Evolutionary conservation across 2,329 filamentous ascomycete species (phyloP).

Genomic region (Scedosporium boydii): DNA sequence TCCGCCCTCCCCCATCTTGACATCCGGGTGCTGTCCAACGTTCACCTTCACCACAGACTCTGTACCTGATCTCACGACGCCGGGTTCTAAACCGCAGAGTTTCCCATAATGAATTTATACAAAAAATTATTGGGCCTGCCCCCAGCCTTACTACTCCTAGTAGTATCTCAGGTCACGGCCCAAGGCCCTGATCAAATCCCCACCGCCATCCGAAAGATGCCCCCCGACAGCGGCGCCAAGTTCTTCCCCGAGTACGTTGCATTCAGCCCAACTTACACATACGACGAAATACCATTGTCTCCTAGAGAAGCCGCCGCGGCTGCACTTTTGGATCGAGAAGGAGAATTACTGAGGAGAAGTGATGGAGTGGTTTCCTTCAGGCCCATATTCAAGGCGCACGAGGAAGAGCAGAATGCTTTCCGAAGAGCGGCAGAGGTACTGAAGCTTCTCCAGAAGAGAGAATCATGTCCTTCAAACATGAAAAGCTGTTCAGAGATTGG

Average conservation of each 20-base stretch:
- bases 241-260: constrained; percentile 60
- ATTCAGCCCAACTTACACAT: constrained; percentile 22
- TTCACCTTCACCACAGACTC: background rate
- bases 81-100: background rate
- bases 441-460: constrained; percentile 42
- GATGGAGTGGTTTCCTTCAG: constrained; percentile 21
- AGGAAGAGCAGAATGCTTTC: constrained; percentile 19
- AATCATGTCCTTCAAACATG: constrained; percentile 61
- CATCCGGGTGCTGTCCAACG: background rate
- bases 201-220: constrained; percentile 63
- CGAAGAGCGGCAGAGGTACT: constrained; percentile 37
- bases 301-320: constrained; percentile 21
- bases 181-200: constrained; percentile 24
- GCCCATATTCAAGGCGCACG: constrained; percentile 43
- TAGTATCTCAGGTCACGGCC: constrained; percentile 3
- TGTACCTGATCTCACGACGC: background rate
- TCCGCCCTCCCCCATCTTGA: too few relatives aligned
- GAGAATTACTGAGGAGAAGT: constrained; percentile 14
- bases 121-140: constrained; percentile 3
- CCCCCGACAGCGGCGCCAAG: constrained; percentile 61
- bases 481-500: constrained; percentile 54
- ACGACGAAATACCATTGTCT: constrained; percentile 15
- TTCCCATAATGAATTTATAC: background rate
- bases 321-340: constrained; percentile 18
- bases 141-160: constrained; percentile 1